These are phyloP conservation scores for Dorcoceras hygrometricum DNA, from an alignment of 257 asterid genomes.

Conservation along the genomic window DNA sequence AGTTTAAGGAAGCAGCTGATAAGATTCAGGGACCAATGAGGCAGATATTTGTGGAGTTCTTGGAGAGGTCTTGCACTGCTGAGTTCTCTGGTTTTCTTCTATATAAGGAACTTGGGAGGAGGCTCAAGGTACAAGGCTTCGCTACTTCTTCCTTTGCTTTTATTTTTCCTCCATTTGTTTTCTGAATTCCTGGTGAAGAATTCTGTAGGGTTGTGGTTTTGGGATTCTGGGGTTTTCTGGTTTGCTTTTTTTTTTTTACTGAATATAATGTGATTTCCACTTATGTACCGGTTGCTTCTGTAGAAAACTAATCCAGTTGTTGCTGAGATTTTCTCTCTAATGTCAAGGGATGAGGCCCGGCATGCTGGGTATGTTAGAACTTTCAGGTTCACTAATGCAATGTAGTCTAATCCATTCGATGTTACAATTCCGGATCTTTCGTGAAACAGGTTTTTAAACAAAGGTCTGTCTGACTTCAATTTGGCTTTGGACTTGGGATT, in stretches of 20 bases:
- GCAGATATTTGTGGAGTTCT: constrained; percentile 78
- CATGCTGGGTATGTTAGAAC: constrained; percentile 70
- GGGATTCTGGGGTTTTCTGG: background rate
- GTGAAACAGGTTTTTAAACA: constrained; percentile 72
- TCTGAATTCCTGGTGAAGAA: background rate
- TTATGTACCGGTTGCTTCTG: constrained; percentile 21
- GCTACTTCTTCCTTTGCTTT: background rate
- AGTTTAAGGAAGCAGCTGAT: constrained; percentile 90
- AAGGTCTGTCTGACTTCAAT: constrained; percentile 86
- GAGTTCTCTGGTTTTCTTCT: constrained; percentile 97
- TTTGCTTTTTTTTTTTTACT: background rate
- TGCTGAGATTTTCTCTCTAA: constrained; percentile 94
- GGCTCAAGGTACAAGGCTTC: constrained; percentile 61
- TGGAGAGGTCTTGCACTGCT: constrained; percentile 94
- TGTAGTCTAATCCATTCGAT: background rate
- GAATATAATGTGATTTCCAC: constrained; percentile 4
- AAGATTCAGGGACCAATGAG: constrained; percentile 73
- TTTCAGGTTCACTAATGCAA: background rate
- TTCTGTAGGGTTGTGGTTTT: background rate
- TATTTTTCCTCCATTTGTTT: background rate
- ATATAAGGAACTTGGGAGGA: constrained; percentile 81
- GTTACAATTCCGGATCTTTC: background rate
- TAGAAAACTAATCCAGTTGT: constrained; percentile 95
- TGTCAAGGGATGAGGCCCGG: constrained; percentile 96
- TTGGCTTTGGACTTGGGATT: constrained; percentile 97